Conservation (phyloP, 108 stramenopile species). For the Poteriospumella lacustris region DNA sequence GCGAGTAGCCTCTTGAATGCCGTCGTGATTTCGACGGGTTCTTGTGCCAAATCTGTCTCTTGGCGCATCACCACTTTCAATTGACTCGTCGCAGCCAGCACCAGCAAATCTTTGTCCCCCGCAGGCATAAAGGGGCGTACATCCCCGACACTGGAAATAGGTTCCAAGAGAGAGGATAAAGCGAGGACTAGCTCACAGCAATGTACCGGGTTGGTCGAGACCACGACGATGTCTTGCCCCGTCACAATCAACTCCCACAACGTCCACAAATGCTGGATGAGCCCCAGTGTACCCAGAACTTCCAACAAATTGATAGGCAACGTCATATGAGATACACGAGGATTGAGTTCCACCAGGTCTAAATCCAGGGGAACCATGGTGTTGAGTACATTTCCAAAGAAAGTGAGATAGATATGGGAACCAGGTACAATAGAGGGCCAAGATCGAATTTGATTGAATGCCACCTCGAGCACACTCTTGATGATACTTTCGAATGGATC, state of each 20-base stretch:
- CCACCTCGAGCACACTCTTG: not conserved
- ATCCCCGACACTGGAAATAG: not conserved
- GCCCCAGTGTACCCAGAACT: constrained; percentile 13
- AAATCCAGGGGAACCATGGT: not conserved
- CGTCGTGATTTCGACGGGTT: too few relatives aligned
- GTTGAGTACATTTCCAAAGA: not conserved
- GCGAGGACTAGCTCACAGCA: not conserved
- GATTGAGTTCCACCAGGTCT: too few relatives aligned
- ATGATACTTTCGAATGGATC: too few relatives aligned
- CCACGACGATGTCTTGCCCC: constrained; percentile 18
- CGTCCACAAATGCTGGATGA: constrained; percentile 19
- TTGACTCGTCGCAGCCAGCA: not conserved
- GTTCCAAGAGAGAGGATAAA: not conserved
- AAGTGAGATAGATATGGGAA: not conserved
- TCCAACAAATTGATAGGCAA: not conserved
- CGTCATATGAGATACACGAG: not conserved
- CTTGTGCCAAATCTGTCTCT: not conserved
- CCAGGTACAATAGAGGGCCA: not conserved
- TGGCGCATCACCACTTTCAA: not conserved
- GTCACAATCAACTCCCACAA: constrained; percentile 25
- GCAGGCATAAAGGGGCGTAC: not conserved
- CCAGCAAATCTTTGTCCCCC: not conserved
- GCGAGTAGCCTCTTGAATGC: too few relatives aligned
- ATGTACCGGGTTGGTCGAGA: not conserved
- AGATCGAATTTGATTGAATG: not conserved